Evolutionary conservation across 176 grass and related monocot species (phyloP), one percentile per base, ranked within the genome.

Genomic region (Juncus inflexus): DNA sequence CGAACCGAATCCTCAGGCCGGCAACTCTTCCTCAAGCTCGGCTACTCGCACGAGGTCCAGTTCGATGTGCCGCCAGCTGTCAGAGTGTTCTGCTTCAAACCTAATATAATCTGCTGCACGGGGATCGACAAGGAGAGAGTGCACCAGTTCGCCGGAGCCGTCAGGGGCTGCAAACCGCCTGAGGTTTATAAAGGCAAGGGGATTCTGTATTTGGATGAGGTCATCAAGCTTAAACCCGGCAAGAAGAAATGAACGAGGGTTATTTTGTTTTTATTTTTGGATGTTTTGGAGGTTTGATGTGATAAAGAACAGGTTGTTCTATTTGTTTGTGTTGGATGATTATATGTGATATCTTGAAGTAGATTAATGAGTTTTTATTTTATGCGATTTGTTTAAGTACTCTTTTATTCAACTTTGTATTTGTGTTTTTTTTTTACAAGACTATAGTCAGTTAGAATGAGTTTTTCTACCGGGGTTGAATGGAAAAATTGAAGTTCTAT

Each of bases 151-250:
- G 85, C 82, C 0, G 82, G 79, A 1, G 79, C 85, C 4, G 81
- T 94, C 15, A 75, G 89, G 4, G 72, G 54, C 51, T 83, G 79
- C 35, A 94, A 88, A 37, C 87, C 81, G 15, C 72, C 89, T 7
- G 75, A 84, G 35, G 72, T 83, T 62, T 85, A 94, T 75, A 82
- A 92, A 50, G 78, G 78, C 11, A 87, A 87, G 65, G 89, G 84
- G 40, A 64, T 94, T 67, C 16, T 67, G 2, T 94, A 88, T 81
- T 70, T 94, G 3, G 85, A 88, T 50, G 87, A 90, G 70, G 74
- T 90, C 56, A 36, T 91, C 10, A 88, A 95, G 63, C 74, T 77
- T 58, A 95, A 88, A 71, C 81, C 65, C 5, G 76, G 84, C 28
- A 87, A 87, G 75, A 77, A 68, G 54, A 76, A 74, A 75, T 83